Conservation (phyloP, 2,329 filamentous ascomycete genomes). For the Pyrenophora teres region DNA sequence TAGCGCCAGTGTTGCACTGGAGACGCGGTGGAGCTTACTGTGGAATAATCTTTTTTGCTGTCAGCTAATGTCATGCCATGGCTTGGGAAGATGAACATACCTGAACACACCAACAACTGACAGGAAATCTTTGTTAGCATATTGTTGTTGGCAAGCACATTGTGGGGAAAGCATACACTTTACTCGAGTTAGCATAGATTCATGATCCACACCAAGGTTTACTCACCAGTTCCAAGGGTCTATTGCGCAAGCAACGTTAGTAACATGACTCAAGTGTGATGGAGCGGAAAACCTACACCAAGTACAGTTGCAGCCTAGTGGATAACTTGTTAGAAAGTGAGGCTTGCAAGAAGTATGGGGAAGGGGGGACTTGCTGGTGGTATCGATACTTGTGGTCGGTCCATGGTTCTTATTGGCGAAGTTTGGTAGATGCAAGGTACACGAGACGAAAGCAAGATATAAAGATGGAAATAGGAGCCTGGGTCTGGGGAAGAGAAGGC, state of each 20-base stretch:
- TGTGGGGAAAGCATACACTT: conserved; percentile 26
- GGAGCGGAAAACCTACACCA: conserved; percentile 36
- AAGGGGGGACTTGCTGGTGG: conserved; percentile 33
- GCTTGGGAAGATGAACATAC: conserved; percentile 24
- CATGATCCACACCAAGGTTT: background rate
- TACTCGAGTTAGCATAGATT: conserved; percentile 18
- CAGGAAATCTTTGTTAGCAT: conserved; percentile 21
- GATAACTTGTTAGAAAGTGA: conserved; percentile 25
- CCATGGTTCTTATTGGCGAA: conserved; percentile 19
- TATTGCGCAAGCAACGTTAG: conserved; percentile 24
- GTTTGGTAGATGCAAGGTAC: background rate
- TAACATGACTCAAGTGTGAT: conserved; percentile 4
- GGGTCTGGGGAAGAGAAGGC: background rate
- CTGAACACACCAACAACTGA: conserved; percentile 51
- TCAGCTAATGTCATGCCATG: conserved; percentile 17
- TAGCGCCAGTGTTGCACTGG: conserved; percentile 7
- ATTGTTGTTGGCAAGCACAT: background rate
- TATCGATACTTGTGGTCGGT: conserved; percentile 42
- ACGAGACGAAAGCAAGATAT: background rate
- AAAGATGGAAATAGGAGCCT: background rate
- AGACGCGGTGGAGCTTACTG: conserved; percentile 36
- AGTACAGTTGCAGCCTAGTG: conserved; percentile 47
- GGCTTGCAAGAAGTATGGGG: background rate
- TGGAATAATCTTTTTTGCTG: conserved; percentile 35
- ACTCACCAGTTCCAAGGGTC: conserved; percentile 48